Percentiles rank a stretch among this genome's conserved stretches.
phyloP scores from a whole-genome alignment of 2,329 filamentous ascomycete species.

The Endoconidiophora polonica region DNA sequence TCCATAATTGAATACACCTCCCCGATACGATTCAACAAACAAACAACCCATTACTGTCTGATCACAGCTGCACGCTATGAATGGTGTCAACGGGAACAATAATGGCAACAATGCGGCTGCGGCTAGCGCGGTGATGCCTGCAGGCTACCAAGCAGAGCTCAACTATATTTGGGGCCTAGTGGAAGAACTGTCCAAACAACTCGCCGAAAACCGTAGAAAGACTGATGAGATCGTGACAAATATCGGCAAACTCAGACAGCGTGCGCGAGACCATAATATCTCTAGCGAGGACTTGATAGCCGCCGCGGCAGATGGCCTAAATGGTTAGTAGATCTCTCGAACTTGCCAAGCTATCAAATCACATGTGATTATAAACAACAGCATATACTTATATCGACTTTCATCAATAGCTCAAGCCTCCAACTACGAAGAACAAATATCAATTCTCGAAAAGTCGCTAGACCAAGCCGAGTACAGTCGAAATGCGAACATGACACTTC shows the following conservation, averaged over 20 bases:
- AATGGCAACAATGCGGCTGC: slow-evolving; percentile 31
- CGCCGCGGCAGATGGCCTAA: slow-evolving; percentile 38
- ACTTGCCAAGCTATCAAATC: not conserved
- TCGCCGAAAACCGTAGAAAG: slow-evolving; percentile 42
- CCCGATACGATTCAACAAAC: no score
- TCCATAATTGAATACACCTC: no score
- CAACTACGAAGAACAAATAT: slow-evolving; percentile 45
- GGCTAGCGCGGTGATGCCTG: slow-evolving; percentile 39
- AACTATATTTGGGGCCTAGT: slow-evolving; percentile 54
- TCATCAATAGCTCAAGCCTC: slow-evolving; percentile 32
- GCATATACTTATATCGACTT: not conserved
- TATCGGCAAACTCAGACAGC: slow-evolving; percentile 42
- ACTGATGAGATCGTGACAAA: slow-evolving; percentile 49
- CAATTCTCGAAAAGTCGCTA: slow-evolving; percentile 42
- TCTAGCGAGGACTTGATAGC: slow-evolving; percentile 42
- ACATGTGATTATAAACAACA: no score
- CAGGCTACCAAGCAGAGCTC: slow-evolving; percentile 50
- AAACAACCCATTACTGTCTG: no score
- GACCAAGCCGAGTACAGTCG: slow-evolving; percentile 44
- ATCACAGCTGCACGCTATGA: slow-evolving; percentile 1
- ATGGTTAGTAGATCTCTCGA: slow-evolving; percentile 25
- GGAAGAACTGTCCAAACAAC: slow-evolving; percentile 46
- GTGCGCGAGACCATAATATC: slow-evolving; percentile 34
- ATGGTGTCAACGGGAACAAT: slow-evolving; percentile 8
- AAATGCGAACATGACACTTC: slow-evolving; percentile 41